These are phyloP conservation scores for Rhodotorula babjevae DNA, from an alignment of 768 basidiomycete genomes.

Conservation along the genomic window DNA sequence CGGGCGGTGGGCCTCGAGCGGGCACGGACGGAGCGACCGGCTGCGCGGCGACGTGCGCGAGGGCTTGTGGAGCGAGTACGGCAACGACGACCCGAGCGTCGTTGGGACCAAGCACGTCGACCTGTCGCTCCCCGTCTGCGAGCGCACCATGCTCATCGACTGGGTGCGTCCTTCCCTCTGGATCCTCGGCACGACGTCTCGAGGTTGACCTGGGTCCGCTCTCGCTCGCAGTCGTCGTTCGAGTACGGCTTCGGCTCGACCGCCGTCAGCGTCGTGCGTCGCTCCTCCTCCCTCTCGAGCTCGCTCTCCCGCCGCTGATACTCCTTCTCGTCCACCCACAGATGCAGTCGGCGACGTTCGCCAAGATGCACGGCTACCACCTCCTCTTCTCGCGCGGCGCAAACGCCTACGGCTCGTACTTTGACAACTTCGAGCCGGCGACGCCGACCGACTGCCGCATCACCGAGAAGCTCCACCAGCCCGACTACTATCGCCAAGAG, in stretches of 20 bases:
- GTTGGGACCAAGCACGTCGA: neutral
- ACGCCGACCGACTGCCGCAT: neutral
- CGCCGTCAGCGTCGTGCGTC: neutral
- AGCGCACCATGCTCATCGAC: slow-evolving; percentile 2
- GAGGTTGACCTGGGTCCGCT: neutral
- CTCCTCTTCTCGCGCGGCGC: slow-evolving; percentile 8
- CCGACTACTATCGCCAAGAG: neutral
- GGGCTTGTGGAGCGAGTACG: neutral
- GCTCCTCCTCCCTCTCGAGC: neutral
- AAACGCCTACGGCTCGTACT: slow-evolving; percentile 22
- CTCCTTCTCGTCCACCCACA: neutral
- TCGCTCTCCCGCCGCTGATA: neutral
- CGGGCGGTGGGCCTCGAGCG: too few relatives aligned
- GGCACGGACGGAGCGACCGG: too few relatives aligned
- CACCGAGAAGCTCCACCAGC: slow-evolving; percentile 1
- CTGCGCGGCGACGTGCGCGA: neutral
- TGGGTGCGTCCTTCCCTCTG: neutral
- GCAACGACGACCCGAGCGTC: neutral
- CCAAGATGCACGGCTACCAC: slow-evolving; percentile 10
- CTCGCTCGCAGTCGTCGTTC: neutral
- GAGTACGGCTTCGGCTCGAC: slow-evolving; percentile 6
- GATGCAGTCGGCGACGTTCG: slow-evolving; percentile 7
- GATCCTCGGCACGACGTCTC: neutral
- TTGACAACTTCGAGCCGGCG: slow-evolving; percentile 3
- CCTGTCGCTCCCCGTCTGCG: neutral